Evolutionary conservation across 2,329 filamentous ascomycete genomes (phyloP).

Genomic region (Paramyrothecium roridum): DNA sequence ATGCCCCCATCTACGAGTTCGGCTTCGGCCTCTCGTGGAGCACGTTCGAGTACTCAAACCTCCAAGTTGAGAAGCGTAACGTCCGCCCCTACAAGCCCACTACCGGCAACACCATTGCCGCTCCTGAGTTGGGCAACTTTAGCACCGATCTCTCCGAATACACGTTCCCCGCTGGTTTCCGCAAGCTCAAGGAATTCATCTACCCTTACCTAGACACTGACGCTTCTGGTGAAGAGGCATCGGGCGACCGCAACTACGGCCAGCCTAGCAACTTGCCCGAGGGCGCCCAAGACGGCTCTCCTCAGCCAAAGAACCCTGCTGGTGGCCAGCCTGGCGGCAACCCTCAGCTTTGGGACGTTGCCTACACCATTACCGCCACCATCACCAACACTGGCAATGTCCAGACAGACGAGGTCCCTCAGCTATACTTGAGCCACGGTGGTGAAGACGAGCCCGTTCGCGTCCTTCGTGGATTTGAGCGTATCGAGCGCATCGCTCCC

Average conservation of each 20-base stretch:
- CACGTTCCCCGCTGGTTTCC: constrained; percentile 60
- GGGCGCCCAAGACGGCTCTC: constrained; percentile 48
- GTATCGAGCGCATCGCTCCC: constrained; percentile 63
- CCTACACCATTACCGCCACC: constrained; percentile 65
- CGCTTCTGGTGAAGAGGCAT: constrained; percentile 51
- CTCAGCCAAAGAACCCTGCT: constrained; percentile 53
- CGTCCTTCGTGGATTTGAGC: constrained; percentile 77
- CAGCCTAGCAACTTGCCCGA: constrained; percentile 59
- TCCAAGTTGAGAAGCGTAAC: constrained; percentile 52
- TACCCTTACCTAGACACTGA: constrained; percentile 73
- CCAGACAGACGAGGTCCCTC: constrained; percentile 68
- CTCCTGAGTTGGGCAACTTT: constrained; percentile 62
- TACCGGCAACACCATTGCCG: constrained; percentile 57
- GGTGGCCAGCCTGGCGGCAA: constrained; percentile 61
- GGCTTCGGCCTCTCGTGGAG: constrained; percentile 80
- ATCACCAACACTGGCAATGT: constrained; percentile 69
- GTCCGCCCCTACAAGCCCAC: constrained; percentile 55
- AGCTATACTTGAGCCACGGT: constrained; percentile 79
- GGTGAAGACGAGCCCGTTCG: constrained; percentile 66
- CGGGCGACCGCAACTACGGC: constrained; percentile 59
- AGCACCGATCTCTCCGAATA: constrained; percentile 64
- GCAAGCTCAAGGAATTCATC: constrained; percentile 53
- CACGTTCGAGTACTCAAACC: constrained; percentile 70
- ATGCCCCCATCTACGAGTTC: constrained; percentile 73
- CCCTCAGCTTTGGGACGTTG: constrained; percentile 61